phyloP scores from a whole-genome alignment of 257 asterid genomes.

The Striga asiatica region DNA sequence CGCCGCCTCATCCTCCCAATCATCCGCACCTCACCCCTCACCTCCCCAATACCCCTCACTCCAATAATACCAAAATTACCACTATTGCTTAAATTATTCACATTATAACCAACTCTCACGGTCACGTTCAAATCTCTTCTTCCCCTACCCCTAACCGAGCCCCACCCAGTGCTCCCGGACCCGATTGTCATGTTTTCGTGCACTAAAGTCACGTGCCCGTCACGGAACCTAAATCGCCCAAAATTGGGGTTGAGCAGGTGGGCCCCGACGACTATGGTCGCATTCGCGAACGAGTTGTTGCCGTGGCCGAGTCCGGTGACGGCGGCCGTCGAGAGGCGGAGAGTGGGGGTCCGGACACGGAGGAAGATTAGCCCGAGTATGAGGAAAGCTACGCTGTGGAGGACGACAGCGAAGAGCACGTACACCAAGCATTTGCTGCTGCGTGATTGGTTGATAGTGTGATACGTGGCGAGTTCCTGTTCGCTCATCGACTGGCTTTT shows the following conservation, averaged over 20 bases:
- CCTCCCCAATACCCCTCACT: slow-evolving; percentile 22
- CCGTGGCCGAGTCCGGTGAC: slow-evolving; percentile 15
- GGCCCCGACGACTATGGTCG: slow-evolving; percentile 21
- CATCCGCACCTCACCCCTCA: slow-evolving; percentile 39
- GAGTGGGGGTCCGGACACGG: slow-evolving; percentile 24
- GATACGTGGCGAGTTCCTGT: neutral
- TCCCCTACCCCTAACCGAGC: slow-evolving; percentile 20
- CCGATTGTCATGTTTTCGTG: slow-evolving; percentile 34
- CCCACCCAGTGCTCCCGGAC: slow-evolving; percentile 8
- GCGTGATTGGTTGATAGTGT: neutral
- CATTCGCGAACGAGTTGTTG: slow-evolving; percentile 18
- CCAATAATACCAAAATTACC: slow-evolving; percentile 21
- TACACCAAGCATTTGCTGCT: slow-evolving; percentile 39
- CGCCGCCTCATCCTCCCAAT: slow-evolving; percentile 24
- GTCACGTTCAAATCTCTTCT: slow-evolving; percentile 17
- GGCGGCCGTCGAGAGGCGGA: slow-evolving; percentile 16
- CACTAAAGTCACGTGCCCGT: slow-evolving; percentile 19
- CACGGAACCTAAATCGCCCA: slow-evolving; percentile 32
- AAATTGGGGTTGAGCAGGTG: slow-evolving; percentile 30
- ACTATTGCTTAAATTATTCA: slow-evolving; percentile 29
- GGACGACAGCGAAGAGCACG: slow-evolving; percentile 22
- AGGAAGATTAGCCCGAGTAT: slow-evolving; percentile 26
- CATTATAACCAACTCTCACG: slow-evolving; percentile 12
- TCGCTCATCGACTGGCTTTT: neutral
- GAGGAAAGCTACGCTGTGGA: slow-evolving; percentile 27